These are phyloP conservation scores for Pestalotiopsis sp. DNA, from an alignment of 2,329 filamentous ascomycete genomes.

Conservation along the genomic window DNA sequence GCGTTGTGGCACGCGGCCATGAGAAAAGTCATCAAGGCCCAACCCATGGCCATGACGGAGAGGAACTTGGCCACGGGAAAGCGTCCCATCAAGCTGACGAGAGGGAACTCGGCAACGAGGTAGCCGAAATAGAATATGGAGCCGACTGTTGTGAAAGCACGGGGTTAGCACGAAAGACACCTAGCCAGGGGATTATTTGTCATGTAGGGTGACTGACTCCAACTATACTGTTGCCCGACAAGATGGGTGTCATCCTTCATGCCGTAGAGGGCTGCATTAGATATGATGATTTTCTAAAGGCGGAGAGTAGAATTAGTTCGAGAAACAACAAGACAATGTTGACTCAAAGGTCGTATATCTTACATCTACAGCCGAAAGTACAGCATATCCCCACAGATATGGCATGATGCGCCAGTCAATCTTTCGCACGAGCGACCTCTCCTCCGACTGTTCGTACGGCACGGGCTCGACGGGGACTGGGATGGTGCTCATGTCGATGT, in stretches of 20 bases:
- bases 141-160: neutral
- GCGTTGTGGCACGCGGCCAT: conserved; percentile 45
- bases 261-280: neutral
- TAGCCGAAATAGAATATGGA: conserved; percentile 28
- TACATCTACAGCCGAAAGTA: neutral
- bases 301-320: neutral
- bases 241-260: neutral
- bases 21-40: conserved; percentile 40
- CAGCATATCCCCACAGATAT: neutral
- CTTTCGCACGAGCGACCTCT: neutral
- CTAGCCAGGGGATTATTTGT: neutral
- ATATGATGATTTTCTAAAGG: neutral
- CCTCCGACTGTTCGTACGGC: neutral
- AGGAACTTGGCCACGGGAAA: conserved; percentile 41
- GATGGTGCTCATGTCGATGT: neutral
- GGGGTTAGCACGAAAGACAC: neutral
- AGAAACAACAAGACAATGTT: neutral
- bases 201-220: neutral
- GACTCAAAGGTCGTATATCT: neutral
- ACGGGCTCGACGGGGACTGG: neutral
- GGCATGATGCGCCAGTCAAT: neutral
- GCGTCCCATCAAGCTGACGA: conserved; percentile 37
- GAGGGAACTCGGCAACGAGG: conserved; percentile 40
- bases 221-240: neutral
- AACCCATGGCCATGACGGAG: conserved; percentile 37